Percentiles rank a stretch among this genome's conserved stretches.
Conservation (phyloP, 73 alveolate genomes). For the Tetrahymena malaccensis region DNA sequence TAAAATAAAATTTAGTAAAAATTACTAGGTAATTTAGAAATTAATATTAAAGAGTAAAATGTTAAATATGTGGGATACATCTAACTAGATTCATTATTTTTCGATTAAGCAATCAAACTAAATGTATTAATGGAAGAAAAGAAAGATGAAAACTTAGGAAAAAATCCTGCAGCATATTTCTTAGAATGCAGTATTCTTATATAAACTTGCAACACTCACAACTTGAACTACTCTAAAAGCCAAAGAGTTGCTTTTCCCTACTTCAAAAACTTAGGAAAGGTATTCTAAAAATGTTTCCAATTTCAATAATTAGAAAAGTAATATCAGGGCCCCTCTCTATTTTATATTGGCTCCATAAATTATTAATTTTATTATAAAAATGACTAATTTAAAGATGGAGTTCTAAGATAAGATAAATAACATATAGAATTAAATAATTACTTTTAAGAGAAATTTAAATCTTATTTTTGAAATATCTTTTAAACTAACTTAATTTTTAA, state of each 20-base stretch:
- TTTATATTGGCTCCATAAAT: too few species aligned
- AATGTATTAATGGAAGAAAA: not conserved
- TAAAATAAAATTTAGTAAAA: not conserved
- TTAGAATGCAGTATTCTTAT: not conserved
- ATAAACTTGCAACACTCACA: not conserved
- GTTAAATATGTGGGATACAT: not conserved
- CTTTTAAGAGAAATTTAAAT: too few species aligned
- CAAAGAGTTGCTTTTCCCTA: not conserved
- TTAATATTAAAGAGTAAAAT: not conserved
- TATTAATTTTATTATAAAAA: too few species aligned
- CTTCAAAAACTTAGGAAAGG: not conserved
- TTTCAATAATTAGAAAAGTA: too few species aligned
- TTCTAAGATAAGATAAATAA: too few species aligned
- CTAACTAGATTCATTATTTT: not conserved
- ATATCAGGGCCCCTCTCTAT: too few species aligned
- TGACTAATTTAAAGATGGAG: too few species aligned
- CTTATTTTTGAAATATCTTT: too few species aligned
- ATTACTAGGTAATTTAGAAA: not conserved
- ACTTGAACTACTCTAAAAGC: not conserved
- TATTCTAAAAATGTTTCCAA: not conserved
- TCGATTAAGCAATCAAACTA: not conserved
- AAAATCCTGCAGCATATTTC: not conserved
- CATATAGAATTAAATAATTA: too few species aligned
- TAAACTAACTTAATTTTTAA: too few species aligned
- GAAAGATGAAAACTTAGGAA: not conserved